Conservation (phyloP, 176 grass and related monocot genomes). For the Triticum urartu region DNA sequence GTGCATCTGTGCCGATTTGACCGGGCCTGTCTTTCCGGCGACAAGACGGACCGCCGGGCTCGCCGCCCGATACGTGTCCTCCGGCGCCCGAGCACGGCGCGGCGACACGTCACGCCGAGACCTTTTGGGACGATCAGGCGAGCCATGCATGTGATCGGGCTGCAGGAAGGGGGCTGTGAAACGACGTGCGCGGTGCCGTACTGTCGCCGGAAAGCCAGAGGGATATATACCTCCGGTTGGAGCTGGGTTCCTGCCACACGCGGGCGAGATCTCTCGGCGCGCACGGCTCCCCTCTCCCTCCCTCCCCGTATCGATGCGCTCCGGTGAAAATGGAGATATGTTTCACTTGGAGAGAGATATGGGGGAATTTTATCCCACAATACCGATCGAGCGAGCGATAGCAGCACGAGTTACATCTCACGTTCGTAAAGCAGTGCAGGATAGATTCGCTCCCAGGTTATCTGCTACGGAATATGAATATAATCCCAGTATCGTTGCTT, state of each 20-base stretch:
- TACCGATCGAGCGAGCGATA: not conserved
- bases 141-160: not conserved
- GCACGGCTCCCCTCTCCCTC: not conserved
- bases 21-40: not conserved
- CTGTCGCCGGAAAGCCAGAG: not conserved
- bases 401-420: not conserved
- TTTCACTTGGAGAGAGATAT: not conserved
- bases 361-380: not conserved
- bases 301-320: not conserved
- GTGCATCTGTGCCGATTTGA: not conserved
- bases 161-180: not conserved
- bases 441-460: not conserved
- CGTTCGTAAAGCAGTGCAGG: not conserved
- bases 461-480: not conserved
- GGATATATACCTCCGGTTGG: slow-evolving; percentile 23
- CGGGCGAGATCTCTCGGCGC: not conserved
- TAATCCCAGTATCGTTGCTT: not conserved
- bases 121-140: not conserved
- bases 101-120: not conserved
- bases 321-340: not conserved
- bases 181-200: slow-evolving; percentile 1
- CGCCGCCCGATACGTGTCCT: not conserved
- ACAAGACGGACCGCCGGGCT: not conserved
- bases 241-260: not conserved
- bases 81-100: not conserved